phyloP scores from a whole-genome alignment of 2,329 filamentous ascomycete genomes.

The Fusarium begoniae region DNA sequence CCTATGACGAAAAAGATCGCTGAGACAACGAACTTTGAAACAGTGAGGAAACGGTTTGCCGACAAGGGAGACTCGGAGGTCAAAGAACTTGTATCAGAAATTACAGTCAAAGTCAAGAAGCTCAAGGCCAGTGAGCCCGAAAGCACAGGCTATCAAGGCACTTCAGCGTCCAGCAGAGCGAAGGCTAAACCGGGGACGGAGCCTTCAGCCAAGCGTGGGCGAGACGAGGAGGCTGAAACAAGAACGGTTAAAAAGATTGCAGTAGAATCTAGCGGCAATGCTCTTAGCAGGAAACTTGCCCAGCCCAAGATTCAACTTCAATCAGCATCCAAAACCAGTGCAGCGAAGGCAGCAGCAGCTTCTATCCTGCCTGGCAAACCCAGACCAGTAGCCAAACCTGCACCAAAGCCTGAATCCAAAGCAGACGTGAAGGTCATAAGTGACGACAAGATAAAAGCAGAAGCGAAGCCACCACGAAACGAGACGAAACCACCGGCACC shows the following conservation, averaged over 20 bases:
- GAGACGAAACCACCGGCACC: conserved; percentile 45
- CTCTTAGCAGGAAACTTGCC: conserved; percentile 53
- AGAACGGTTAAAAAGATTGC: conserved; percentile 55
- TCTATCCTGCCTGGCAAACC: conserved; percentile 60
- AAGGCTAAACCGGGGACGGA: conserved; percentile 48
- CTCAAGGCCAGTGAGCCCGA: conserved; percentile 50
- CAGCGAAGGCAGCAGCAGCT: conserved; percentile 45
- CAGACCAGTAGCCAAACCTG: conserved; percentile 54
- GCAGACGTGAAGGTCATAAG: conserved; percentile 40
- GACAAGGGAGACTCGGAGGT: conserved; percentile 73
- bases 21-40: conserved; percentile 72
- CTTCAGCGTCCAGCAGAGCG: conserved; percentile 51
- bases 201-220: conserved; percentile 47
- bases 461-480: conserved; percentile 40
- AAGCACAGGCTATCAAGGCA: conserved; percentile 51
- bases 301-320: conserved; percentile 48
- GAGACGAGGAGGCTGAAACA: conserved; percentile 53
- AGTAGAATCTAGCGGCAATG: conserved; percentile 50
- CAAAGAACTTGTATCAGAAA: conserved; percentile 68
- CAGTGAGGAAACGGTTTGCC: conserved; percentile 69
- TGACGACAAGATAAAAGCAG: conserved; percentile 47
- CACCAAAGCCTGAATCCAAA: conserved; percentile 48
- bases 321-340: conserved; percentile 42
- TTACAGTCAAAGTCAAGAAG: conserved; percentile 59
- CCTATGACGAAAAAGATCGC: conserved; percentile 70